Base-by-base conservation (phyloP, 1,284 basidiomycete species). In the Microbotryomycetes sp. region DNA sequence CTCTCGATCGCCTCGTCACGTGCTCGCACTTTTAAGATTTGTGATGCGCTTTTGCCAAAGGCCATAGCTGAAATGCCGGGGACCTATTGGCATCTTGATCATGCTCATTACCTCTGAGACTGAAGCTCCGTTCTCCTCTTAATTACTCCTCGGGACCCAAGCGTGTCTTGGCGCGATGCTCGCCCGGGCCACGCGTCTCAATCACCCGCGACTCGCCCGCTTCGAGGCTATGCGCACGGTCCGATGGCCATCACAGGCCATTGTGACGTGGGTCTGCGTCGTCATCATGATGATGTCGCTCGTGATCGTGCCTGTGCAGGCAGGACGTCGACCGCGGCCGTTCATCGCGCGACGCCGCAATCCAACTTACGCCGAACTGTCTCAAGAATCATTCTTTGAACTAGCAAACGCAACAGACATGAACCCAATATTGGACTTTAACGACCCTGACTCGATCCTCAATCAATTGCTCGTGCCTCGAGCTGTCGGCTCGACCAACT, bases 401-500 rank as follows among this genome's bases (percentile, higher is more conserved):
- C 58, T 71, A 58, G 59, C 46, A 14, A 25, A 47, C 19, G 54
- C 67, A 4, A 50, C 60, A 0, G 49, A 59, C 25, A 54, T 64
- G 29, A 56, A 60, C 28, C 49, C 31, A 6, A 64, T 64, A 25
- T 64, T 72, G 42, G 67, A 73, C 46, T 70, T 42, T 46, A 28
- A 50, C 28, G 56, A 68, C 29, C 60, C 67, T 2, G 19, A 32
- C 9, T 64, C 60, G 16, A n/a, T 54, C n/a, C 62, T 73, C 26
- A 57, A 62, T 15, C 30, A 59, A 53, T 54, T 72, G 4, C 56
- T 73, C 16, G 56, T 73, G 2, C 71, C 71, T 14, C 58, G 71
- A 2, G 49, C 65, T 9, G 67, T 62, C 3, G 71, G 68, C 16
- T 67, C 65, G 12, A 4, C 30, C 26, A 70, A 67, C 59, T 46